These are phyloP conservation scores for Diplotaxis tenuifolia DNA, from an alignment of 345 rosid genomes.

Conservation along the genomic window DNA sequence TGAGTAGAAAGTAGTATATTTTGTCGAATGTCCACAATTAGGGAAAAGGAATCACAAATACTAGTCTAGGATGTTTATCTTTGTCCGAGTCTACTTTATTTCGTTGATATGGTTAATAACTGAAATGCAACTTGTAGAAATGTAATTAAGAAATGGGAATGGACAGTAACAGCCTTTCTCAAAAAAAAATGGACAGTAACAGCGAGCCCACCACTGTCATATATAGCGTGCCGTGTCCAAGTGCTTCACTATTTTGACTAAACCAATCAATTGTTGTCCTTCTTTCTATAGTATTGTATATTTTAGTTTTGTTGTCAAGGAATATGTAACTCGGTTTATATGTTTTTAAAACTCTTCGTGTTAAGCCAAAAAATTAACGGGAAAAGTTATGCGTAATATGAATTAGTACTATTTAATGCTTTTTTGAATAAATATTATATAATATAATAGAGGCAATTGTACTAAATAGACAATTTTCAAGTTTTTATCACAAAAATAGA, in stretches of 20 bases:
- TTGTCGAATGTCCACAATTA: background rate
- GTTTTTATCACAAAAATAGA: too few species aligned
- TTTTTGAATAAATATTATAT: too few species aligned
- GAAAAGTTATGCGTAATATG: background rate
- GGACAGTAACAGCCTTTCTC: background rate
- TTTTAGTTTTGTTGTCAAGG: background rate
- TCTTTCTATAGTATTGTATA: slow-evolving; percentile 1
- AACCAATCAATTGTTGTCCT: background rate
- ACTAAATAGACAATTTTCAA: too few species aligned
- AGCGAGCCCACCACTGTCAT: slow-evolving; percentile 25
- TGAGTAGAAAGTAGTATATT: too few species aligned
- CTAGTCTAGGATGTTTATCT: background rate
- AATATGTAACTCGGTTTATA: too few species aligned
- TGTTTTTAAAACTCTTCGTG: background rate
- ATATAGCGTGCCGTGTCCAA: slow-evolving; percentile 39
- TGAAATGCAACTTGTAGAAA: background rate
- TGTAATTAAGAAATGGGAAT: slow-evolving; percentile 3
- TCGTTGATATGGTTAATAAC: background rate
- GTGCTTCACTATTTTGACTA: slow-evolving; percentile 33
- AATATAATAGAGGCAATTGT: too few species aligned
- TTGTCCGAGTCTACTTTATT: background rate
- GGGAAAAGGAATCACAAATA: background rate
- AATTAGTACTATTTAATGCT: background rate
- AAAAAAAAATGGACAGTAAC: too few species aligned
- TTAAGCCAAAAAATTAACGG: background rate